Evolutionary conservation across 2,329 filamentous ascomycete genomes (phyloP).

Genomic region (Penicillium verrucosum): DNA sequence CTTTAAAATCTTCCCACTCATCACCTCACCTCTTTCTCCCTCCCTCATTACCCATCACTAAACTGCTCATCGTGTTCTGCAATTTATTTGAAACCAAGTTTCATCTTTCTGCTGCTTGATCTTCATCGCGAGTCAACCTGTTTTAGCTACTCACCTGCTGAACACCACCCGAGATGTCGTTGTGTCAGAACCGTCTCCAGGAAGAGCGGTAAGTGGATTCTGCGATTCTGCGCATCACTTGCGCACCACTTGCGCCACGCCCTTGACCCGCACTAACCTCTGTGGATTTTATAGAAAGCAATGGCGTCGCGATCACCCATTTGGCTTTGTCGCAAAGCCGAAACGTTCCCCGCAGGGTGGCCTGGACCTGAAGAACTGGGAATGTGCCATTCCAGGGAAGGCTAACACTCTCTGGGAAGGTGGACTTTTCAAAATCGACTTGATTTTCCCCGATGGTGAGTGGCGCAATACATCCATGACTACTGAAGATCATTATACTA

Average conservation of each 20-base stretch:
- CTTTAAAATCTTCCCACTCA: neutral
- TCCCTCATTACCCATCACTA: neutral
- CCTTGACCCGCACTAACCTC: slow-evolving; percentile 11
- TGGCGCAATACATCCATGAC: slow-evolving; percentile 16
- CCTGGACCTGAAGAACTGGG: slow-evolving; percentile 92
- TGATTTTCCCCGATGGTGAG: slow-evolving; percentile 89
- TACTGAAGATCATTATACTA: slow-evolving; percentile 9
- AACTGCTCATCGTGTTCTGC: neutral
- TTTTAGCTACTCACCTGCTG: neutral
- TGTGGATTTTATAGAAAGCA: slow-evolving; percentile 65
- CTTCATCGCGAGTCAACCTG: neutral
- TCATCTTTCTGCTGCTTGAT: neutral
- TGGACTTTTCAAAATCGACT: slow-evolving; percentile 91
- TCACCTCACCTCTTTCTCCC: neutral
- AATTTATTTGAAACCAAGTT: neutral
- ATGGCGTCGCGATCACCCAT: slow-evolving; percentile 95
- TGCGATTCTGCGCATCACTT: neutral
- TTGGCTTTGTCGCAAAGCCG: slow-evolving; percentile 94
- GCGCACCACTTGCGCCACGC: neutral
- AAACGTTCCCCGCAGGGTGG: slow-evolving; percentile 73
- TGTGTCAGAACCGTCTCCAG: slow-evolving; percentile 82
- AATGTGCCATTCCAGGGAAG: slow-evolving; percentile 93
- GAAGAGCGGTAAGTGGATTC: slow-evolving; percentile 68
- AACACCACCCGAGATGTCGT: slow-evolving; percentile 60
- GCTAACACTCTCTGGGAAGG: slow-evolving; percentile 97